Conservation (phyloP, 805 yeast species). For the Phaffomyces antillensis region DNA sequence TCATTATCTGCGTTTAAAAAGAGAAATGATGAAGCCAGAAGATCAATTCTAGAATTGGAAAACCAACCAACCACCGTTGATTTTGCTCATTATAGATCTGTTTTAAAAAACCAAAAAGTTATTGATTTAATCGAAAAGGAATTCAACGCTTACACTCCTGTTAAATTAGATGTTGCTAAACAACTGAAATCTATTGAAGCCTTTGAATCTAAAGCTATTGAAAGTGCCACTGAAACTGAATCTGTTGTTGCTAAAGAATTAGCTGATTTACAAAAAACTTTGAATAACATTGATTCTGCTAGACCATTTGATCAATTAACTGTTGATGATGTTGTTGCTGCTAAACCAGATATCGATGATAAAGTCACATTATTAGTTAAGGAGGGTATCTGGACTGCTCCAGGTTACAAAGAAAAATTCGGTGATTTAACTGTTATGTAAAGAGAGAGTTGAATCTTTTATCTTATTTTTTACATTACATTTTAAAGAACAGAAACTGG, state of each 20-base stretch:
- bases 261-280: slow-evolving; percentile 76
- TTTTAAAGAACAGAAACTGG: slow-evolving; percentile 1
- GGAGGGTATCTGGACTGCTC: slow-evolving; percentile 97
- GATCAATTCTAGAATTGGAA: slow-evolving; percentile 62
- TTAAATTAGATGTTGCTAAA: slow-evolving; percentile 77
- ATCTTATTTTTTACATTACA: not conserved
- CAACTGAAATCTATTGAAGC: slow-evolving; percentile 88
- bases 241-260: slow-evolving; percentile 81
- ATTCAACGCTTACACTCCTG: slow-evolving; percentile 71
- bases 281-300: slow-evolving; percentile 90
- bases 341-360: slow-evolving; percentile 95
- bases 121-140: slow-evolving; percentile 76
- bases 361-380: slow-evolving; percentile 92
- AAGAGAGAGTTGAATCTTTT: not conserved
- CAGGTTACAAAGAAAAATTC: slow-evolving; percentile 97
- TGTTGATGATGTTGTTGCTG: slow-evolving; percentile 88
- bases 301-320: slow-evolving; percentile 97
- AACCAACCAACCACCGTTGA: slow-evolving; percentile 74
- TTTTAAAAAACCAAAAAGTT: slow-evolving; percentile 74
- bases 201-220: slow-evolving; percentile 91
- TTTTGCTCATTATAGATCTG: slow-evolving; percentile 70
- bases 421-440: slow-evolving; percentile 93
- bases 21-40: slow-evolving; percentile 97
- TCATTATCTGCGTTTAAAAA: slow-evolving; percentile 90
- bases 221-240: slow-evolving; percentile 93